These are phyloP conservation scores for Stachybotrys elegans DNA, from an alignment of 2,329 filamentous ascomycete species.

Conservation along the genomic window DNA sequence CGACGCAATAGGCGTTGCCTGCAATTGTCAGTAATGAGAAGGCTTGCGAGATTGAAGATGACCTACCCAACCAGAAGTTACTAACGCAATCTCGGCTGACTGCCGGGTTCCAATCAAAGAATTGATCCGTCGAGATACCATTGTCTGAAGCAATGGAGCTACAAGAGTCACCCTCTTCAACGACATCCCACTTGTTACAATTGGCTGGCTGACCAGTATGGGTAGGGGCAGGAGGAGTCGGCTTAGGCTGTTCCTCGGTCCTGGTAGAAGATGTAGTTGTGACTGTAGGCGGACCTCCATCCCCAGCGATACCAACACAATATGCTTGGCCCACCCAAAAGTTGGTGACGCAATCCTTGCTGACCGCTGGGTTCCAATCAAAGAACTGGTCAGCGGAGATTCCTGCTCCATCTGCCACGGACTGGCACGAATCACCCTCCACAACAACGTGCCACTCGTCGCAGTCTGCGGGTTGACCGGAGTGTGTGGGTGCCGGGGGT, in stretches of 20 bases:
- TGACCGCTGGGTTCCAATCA: constrained; percentile 15
- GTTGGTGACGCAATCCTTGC: constrained; percentile 14
- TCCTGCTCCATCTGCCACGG: neutral
- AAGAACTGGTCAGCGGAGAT: constrained; percentile 10
- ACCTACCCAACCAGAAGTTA: constrained; percentile 15
- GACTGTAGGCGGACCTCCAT: neutral
- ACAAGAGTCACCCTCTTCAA: constrained; percentile 9
- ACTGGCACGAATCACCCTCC: constrained; percentile 10
- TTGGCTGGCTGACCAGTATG: neutral
- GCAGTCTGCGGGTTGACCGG: constrained; percentile 12
- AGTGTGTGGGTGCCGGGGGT: constrained; percentile 11
- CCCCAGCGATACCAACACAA: constrained; percentile 15
- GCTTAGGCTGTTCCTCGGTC: neutral
- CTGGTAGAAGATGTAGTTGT: neutral
- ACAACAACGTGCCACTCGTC: constrained; percentile 10
- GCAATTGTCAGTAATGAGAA: neutral
- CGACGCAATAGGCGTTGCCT: neutral
- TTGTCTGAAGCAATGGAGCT: neutral
- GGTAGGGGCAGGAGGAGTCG: neutral
- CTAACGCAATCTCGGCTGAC: constrained; percentile 15
- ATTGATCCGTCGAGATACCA: constrained; percentile 9
- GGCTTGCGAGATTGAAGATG: neutral
- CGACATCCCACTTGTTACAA: neutral
- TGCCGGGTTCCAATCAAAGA: constrained; percentile 14
- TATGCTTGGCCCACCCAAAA: constrained; percentile 19